These are phyloP conservation scores for Alternaria brassicicola DNA, from an alignment of 2,329 filamentous ascomycete genomes.

Conservation along the genomic window DNA sequence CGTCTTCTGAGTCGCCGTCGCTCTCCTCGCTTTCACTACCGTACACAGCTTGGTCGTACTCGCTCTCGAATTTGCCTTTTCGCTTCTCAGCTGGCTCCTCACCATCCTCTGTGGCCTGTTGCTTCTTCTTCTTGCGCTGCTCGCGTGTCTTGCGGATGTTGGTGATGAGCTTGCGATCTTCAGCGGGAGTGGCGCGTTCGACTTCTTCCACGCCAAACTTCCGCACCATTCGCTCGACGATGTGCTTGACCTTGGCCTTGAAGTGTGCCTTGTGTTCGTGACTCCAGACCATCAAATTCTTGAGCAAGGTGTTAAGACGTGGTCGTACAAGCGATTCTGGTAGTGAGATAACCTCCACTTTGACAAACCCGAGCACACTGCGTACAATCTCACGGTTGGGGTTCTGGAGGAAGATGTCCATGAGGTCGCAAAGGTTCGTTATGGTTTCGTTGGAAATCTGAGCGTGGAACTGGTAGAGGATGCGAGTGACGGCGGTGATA, in stretches of 20 bases:
- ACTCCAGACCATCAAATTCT: conserved; percentile 93
- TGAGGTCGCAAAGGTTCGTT: conserved; percentile 85
- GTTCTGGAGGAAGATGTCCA: conserved; percentile 94
- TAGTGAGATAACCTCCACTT: conserved; percentile 88
- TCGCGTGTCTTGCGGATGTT: conserved; percentile 97
- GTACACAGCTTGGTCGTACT: conserved; percentile 95
- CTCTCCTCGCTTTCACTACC: conserved; percentile 66
- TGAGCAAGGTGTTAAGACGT: conserved; percentile 76
- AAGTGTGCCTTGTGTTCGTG: conserved; percentile 98
- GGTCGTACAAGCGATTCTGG: conserved; percentile 79
- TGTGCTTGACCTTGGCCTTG: conserved; percentile 97
- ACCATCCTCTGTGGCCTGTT: conserved; percentile 64
- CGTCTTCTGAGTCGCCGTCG: conserved; percentile 51
- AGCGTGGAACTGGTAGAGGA: conserved; percentile 87
- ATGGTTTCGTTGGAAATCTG: conserved; percentile 72
- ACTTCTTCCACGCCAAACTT: conserved; percentile 85
- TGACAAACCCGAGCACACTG: conserved; percentile 93
- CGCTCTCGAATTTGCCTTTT: conserved; percentile 79
- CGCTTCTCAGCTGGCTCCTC: conserved; percentile 51
- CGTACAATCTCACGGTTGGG: conserved; percentile 97
- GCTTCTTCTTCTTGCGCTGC: conserved; percentile 87
- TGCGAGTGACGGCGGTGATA: conserved; percentile 92
- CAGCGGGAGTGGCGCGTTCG: conserved; percentile 80
- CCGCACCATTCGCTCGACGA: conserved; percentile 90
- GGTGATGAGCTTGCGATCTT: conserved; percentile 84